A percentile compares a stretch with the other conserved stretches of the same genome.
phyloP scores from a whole-genome alignment of 1,139 yeast genomes.

The Candida sanyaensis region DNA sequence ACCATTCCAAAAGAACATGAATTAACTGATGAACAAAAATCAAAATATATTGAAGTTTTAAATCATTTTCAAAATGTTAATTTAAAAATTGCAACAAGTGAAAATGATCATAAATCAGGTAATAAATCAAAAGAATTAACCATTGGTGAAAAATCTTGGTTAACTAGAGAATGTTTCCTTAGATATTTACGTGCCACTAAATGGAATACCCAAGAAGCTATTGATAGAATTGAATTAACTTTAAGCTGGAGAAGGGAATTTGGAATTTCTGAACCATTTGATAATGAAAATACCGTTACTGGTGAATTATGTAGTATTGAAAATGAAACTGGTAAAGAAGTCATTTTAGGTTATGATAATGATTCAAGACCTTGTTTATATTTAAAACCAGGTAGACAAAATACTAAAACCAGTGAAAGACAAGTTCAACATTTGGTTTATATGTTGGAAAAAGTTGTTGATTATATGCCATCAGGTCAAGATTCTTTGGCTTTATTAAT shows the following conservation, averaged over 20 bases:
- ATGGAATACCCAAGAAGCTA: slow-evolving; percentile 43
- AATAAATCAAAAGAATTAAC: slow-evolving; percentile 24
- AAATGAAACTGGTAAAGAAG: slow-evolving; percentile 50
- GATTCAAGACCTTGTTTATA: slow-evolving; percentile 51
- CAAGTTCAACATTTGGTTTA: slow-evolving; percentile 53
- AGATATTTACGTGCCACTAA: slow-evolving; percentile 50
- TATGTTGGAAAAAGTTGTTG: slow-evolving; percentile 50
- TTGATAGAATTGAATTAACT: slow-evolving; percentile 42
- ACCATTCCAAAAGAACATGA: slow-evolving; percentile 51
- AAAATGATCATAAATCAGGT: slow-evolving; percentile 36
- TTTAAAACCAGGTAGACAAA: slow-evolving; percentile 51
- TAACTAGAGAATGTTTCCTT: slow-evolving; percentile 50
- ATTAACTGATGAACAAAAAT: slow-evolving; percentile 55
- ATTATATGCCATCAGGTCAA: slow-evolving; percentile 53
- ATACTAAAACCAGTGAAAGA: slow-evolving; percentile 43
- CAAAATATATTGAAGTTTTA: slow-evolving; percentile 59
- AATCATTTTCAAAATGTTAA: slow-evolving; percentile 56
- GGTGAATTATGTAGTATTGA: slow-evolving; percentile 35
- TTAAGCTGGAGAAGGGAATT: slow-evolving; percentile 52
- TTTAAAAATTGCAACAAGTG: slow-evolving; percentile 38
- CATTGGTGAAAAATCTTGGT: slow-evolving; percentile 43
- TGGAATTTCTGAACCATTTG: slow-evolving; percentile 36
- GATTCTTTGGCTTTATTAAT: slow-evolving; percentile 49
- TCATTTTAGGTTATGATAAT: slow-evolving; percentile 48
- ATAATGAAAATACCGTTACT: slow-evolving; percentile 36